Conservation (phyloP, 2,329 filamentous ascomycete genomes). For the Ophiostoma himal-ulmi region DNA sequence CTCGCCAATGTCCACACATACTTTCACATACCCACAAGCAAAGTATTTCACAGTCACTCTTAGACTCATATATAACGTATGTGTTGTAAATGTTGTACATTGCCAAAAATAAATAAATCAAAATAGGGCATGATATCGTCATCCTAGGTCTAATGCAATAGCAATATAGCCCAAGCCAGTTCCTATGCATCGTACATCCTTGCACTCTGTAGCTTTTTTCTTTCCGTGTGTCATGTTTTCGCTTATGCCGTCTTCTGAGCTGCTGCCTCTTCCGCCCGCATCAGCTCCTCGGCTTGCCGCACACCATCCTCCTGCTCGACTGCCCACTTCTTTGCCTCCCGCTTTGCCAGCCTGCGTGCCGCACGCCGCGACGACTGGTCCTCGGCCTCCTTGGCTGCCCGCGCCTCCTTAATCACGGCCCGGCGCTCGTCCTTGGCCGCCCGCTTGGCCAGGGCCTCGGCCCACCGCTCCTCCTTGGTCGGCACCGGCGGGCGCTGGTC, state of each 20-base stretch:
- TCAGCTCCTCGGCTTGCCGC: slow-evolving; percentile 17
- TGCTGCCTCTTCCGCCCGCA: slow-evolving; percentile 13
- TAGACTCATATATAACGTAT: not conserved
- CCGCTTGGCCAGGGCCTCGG: slow-evolving; percentile 48
- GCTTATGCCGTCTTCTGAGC: slow-evolving; percentile 3
- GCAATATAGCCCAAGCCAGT: not conserved
- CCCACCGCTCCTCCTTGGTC: slow-evolving; percentile 55
- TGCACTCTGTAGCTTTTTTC: not conserved
- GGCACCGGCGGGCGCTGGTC: slow-evolving; percentile 61
- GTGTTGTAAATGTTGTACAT: slow-evolving; percentile 16
- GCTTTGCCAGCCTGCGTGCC: slow-evolving; percentile 19
- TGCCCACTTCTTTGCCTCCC: slow-evolving; percentile 8
- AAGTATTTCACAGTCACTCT: not conserved
- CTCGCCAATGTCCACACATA: not conserved
- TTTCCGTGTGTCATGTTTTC: not conserved
- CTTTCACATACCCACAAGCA: not conserved
- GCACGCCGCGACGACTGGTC: slow-evolving; percentile 18
- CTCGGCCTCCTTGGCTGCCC: slow-evolving; percentile 23
- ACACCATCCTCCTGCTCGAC: slow-evolving; percentile 13
- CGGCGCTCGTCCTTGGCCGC: slow-evolving; percentile 52
- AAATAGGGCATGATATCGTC: slow-evolving; percentile 18
- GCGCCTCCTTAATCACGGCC: slow-evolving; percentile 31
- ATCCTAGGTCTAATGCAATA: not conserved
- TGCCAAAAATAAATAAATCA: slow-evolving; percentile 16
- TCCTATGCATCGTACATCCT: slow-evolving; percentile 9